Percentiles rank a stretch among this genome's conserved stretches.
These are phyloP conservation scores for Fonsecaea monophora DNA, from an alignment of 2,329 filamentous ascomycete genomes.

Conservation along the genomic window DNA sequence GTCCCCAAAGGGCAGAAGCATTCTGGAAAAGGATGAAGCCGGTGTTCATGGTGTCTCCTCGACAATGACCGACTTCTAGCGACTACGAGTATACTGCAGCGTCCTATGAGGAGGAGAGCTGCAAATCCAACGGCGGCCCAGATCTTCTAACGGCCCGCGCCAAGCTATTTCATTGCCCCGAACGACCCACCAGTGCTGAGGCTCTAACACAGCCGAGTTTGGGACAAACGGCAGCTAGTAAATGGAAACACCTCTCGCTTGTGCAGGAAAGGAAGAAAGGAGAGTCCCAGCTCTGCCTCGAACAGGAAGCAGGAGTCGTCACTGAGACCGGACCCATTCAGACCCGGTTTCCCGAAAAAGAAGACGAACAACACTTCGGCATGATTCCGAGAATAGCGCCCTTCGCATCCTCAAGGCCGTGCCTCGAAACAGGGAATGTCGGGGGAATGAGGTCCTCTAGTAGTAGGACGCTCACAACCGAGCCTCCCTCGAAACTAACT, in stretches of 20 bases:
- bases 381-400: slow-evolving; percentile 5
- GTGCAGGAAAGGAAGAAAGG: neutral
- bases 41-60: neutral
- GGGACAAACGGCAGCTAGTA: neutral
- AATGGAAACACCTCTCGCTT: neutral
- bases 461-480: neutral
- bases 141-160: neutral
- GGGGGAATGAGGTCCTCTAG: neutral
- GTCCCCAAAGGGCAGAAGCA: neutral
- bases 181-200: neutral
- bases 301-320: neutral
- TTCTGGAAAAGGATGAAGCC: neutral
- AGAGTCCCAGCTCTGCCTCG: slow-evolving; percentile 11
- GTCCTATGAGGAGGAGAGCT: neutral
- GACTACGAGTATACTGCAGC: neutral
- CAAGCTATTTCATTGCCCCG: neutral
- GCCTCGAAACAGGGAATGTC: neutral
- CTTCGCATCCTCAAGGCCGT: neutral
- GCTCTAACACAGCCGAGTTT: neutral
- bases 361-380: neutral
- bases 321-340: neutral
- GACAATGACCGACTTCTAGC: neutral
- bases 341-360: slow-evolving; percentile 6
- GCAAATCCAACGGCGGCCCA: neutral
- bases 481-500: neutral